Base-by-base conservation (phyloP, 805 yeast species). In the Grigorovia transvaalensis region DNA sequence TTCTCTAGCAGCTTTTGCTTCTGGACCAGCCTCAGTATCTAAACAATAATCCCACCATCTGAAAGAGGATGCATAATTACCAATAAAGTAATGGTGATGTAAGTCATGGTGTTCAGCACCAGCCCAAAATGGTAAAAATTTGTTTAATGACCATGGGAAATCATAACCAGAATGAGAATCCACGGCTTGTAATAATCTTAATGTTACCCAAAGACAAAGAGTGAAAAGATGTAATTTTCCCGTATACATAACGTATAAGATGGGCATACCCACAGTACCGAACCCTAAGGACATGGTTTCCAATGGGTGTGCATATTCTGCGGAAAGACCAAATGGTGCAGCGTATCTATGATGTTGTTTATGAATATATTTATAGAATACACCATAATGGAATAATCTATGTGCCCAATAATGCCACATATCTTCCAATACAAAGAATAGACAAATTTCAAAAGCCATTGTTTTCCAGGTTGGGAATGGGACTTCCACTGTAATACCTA, bases 101-200 rank as follows among this genome's bases (percentile, higher is more conserved):
- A 87, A 87, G 71, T 91, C 99, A 68, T 91, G 98, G 71, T 91
- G 98, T 64, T 87, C 96, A 20, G 97, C 96, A 58, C 98, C 98
- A 4, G 97, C 96, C 97, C 98, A 90, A 72, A 93, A 79, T 48
- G 97, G 97, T 55, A 91, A 67, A 71, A 91, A 81, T 67, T 89
- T 88, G 72, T 88, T 93, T 65, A 91, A 76, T 4, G 96, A 88
- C 88, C 95, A 83, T 56, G 99, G 98, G 81, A 91, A 91, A 68
- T 91, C 98, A 71, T 91, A 93, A 53, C 98, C 99, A 12, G 97
- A 89, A 71, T 91, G 99, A 27, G 97, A 85, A 68, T 91, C 99
- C 53, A 91, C 91, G 29, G 99, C 99, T 76, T 91, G 99, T 75
- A 85, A 83, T 60, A 91, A 79, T 71, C 98, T 81, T 61, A 88